phyloP scores from a whole-genome alignment of 2,329 filamentous ascomycete species.

The Oidium heveae region DNA sequence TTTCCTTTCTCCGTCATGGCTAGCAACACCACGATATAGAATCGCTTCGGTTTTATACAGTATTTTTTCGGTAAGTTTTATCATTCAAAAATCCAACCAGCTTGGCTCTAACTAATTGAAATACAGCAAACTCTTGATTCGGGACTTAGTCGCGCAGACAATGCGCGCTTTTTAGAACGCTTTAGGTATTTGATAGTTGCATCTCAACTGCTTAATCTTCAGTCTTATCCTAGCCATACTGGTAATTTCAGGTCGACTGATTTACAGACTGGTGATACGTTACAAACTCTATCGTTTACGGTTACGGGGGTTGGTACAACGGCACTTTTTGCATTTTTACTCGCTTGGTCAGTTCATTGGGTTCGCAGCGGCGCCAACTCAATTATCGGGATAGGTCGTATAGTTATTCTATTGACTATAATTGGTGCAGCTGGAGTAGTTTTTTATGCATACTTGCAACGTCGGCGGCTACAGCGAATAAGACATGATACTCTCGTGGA shows the following conservation, averaged over 20 bases:
- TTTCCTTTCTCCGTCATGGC: conserved; percentile 19
- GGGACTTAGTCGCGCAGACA: conserved; percentile 51
- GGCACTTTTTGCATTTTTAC: conserved; percentile 31
- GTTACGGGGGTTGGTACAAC: conserved; percentile 41
- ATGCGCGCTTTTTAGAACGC: conserved; percentile 66
- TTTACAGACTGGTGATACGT: conserved; percentile 8
- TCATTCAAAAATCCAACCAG: background rate
- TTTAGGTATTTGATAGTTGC: conserved; percentile 86
- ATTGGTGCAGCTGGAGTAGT: conserved; percentile 26
- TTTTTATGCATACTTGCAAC: conserved; percentile 46
- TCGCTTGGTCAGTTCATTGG: conserved; percentile 44
- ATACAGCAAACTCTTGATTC: conserved; percentile 42
- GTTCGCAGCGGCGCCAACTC: conserved; percentile 25
- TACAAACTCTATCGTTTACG: conserved; percentile 22
- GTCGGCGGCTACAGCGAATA: conserved; percentile 61
- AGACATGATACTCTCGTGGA: conserved; percentile 48
- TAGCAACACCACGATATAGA: conserved; percentile 18
- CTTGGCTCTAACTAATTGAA: conserved; percentile 6
- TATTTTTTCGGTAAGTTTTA: conserved; percentile 24
- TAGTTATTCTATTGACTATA: conserved; percentile 21
- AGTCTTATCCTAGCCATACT: conserved; percentile 25
- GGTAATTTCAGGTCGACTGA: conserved; percentile 1
- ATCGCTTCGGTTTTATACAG: conserved; percentile 22
- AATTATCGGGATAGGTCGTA: conserved; percentile 29
- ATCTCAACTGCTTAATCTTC: conserved; percentile 61